Conservation (phyloP, 2,329 filamentous ascomycete species). For the Penicillium capsulatum region DNA sequence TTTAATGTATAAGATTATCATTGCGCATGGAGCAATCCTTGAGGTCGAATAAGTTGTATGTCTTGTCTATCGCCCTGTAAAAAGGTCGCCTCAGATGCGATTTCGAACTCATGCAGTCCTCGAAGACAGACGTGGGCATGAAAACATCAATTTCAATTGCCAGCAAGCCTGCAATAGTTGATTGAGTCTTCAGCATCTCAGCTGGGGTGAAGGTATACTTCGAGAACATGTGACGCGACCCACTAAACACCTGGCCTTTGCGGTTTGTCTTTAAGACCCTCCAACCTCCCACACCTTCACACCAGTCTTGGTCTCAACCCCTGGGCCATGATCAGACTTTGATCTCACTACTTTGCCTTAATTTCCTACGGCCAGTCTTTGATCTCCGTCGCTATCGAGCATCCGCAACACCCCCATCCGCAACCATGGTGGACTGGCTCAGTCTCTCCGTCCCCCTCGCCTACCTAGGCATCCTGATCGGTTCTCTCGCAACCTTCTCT, state of each 20-base stretch:
- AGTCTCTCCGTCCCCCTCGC: slow-evolving; percentile 81
- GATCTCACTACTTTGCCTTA: slow-evolving; percentile 1
- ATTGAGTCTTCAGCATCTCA: no score
- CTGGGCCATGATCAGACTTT: slow-evolving; percentile 12
- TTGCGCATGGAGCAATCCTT: no score
- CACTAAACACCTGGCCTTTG: slow-evolving; percentile 30
- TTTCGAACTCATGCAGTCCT: no score
- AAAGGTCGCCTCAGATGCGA: no score
- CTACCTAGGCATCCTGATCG: slow-evolving; percentile 82
- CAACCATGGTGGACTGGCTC: slow-evolving; percentile 64
- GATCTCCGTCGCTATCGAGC: not conserved
- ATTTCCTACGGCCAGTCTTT: slow-evolving; percentile 1
- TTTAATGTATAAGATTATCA: not conserved
- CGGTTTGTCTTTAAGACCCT: slow-evolving; percentile 11
- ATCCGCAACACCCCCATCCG: slow-evolving; percentile 19
- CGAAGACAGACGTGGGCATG: no score
- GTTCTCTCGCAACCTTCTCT: slow-evolving; percentile 87
- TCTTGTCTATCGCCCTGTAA: no score
- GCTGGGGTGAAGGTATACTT: no score
- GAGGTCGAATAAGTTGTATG: no score
- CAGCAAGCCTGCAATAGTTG: no score
- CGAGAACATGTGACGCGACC: slow-evolving; percentile 25
- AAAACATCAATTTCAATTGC: no score
- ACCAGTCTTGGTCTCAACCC: not conserved
- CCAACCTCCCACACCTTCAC: slow-evolving; percentile 5